Evolutionary conservation across 352 stramenopile species (phyloP).

Genomic region (Pythium diclinum): DNA sequence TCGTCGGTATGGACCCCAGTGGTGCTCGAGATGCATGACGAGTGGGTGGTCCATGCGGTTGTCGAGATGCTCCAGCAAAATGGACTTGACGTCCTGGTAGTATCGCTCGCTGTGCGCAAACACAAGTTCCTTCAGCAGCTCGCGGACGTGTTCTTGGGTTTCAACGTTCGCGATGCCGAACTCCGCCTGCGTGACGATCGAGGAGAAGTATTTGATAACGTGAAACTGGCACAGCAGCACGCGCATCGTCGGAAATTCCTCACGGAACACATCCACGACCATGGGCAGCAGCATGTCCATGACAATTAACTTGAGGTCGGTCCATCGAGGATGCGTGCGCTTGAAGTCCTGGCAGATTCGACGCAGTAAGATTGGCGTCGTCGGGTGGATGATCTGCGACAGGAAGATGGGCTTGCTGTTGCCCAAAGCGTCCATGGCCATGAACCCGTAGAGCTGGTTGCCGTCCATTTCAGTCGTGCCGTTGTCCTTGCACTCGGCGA

Average conservation of each 20-base stretch:
- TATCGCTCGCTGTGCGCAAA: slow-evolving; percentile 49
- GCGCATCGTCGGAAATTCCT: slow-evolving; percentile 56
- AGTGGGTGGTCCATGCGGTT: slow-evolving; percentile 38
- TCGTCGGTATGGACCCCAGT: slow-evolving; percentile 60
- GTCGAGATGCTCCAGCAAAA: slow-evolving; percentile 41
- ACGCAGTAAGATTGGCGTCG: slow-evolving; percentile 44
- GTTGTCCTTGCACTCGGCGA: slow-evolving; percentile 33
- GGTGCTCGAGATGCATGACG: slow-evolving; percentile 43
- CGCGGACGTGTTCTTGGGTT: slow-evolving; percentile 42
- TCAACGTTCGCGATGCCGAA: slow-evolving; percentile 37
- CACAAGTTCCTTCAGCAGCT: slow-evolving; percentile 59
- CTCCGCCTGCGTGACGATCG: slow-evolving; percentile 40
- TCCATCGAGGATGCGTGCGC: slow-evolving; percentile 63
- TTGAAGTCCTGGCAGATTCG: slow-evolving; percentile 75
- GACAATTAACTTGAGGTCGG: slow-evolving; percentile 55
- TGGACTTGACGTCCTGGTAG: slow-evolving; percentile 50
- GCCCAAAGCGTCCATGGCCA: slow-evolving; percentile 66
- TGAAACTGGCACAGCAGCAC: slow-evolving; percentile 69
- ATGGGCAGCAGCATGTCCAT: slow-evolving; percentile 60
- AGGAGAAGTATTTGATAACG: slow-evolving; percentile 62
- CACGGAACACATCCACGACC: slow-evolving; percentile 47
- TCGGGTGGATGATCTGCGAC: slow-evolving; percentile 42
- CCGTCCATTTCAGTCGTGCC: slow-evolving; percentile 33
- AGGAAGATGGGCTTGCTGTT: slow-evolving; percentile 68
- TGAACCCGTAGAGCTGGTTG: slow-evolving; percentile 54